These are phyloP conservation scores for Amborella trichopoda DNA, from an alignment of 164 flowering plant genomes.

Conservation along the genomic window DNA sequence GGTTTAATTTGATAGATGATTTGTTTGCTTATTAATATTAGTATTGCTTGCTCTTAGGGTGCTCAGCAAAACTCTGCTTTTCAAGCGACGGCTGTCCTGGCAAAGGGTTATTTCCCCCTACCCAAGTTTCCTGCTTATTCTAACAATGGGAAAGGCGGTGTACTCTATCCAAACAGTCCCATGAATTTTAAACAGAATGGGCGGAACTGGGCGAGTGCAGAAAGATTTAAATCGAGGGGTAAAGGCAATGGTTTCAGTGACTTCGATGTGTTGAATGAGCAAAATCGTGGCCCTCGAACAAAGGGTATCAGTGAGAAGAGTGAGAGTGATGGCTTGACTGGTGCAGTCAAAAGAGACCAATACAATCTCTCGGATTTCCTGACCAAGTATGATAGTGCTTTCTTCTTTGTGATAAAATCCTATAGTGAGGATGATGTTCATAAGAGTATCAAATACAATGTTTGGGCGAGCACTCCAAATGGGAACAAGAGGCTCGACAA, in stretches of 20 bases:
- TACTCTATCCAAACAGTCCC: constrained; percentile 23
- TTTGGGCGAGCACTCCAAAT: constrained; percentile 77
- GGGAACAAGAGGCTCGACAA: constrained; percentile 67
- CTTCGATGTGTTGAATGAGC: constrained; percentile 30
- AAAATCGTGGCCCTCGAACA: constrained; percentile 45
- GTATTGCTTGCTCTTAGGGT: no score
- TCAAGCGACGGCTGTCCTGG: constrained; percentile 21
- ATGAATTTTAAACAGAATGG: constrained; percentile 20
- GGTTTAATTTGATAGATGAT: no score
- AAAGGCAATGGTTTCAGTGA: constrained; percentile 20
- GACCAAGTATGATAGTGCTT: constrained; percentile 41
- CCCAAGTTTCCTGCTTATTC: constrained; percentile 14
- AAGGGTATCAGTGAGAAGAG: constrained; percentile 11
- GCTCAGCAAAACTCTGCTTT: constrained; percentile 16
- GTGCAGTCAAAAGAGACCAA: constrained; percentile 28
- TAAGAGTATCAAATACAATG: constrained; percentile 74
- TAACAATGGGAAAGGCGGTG: constrained; percentile 25
- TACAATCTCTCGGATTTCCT: constrained; percentile 47
- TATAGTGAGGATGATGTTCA: constrained; percentile 82
- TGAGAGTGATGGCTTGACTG: constrained; percentile 9
- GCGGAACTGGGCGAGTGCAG: constrained; percentile 22
- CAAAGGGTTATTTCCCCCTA: constrained; percentile 22
- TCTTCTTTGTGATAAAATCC: constrained; percentile 72
- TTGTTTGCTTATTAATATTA: no score
- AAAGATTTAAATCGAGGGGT: constrained; percentile 29